Base-by-base conservation (phyloP, 768 basidiomycete species). In the Boletales sp. region DNA sequence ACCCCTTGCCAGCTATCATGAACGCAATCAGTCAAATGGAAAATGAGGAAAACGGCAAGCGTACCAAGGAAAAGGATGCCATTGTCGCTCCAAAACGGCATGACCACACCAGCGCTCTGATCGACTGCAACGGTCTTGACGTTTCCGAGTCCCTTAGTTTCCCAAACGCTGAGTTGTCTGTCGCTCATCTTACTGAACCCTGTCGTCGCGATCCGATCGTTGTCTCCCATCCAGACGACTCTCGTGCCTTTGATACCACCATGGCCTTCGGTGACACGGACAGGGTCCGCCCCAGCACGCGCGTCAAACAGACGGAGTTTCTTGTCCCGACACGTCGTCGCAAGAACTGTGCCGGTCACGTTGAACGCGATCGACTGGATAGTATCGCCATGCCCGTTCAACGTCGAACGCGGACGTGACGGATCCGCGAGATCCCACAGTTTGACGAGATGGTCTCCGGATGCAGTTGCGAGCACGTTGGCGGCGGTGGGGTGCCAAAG, bases 71-170 rank as follows among this genome's bases (percentile, higher is more conserved):
- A 91, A 38, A 94, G 72, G 47, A 96, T 87, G 57, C 90, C 87
- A 67, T 95, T 97, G 58, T 95, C 94, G 37, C 82, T 84, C 85
- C 91, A 98, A 83, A 96, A 96, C 2, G 95, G 95, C 94, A 98
- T 98, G 38, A 94, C 67, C 10, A 95, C 91, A 35, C 95, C 95
- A 45, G 94, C 84, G 35, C 86, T 86, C 67, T 94, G 92, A 68
- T 99, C 95, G 53, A 98, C 73, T 13, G 75, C 76, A 46, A 83
- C 72, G 50, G 81, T 90, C 73, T 92, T 94, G 55, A 94, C 58
- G 64, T 81, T 92, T 36, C 69, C 75, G 46, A 98, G 68, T 13
- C 82, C 76, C 10, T 85, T 80, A 2, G 89, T 81, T 64, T 98
- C 94, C 95, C 94, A 99, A 39, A 99, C 71, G 48, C 75, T 78